These are phyloP conservation scores for Apostasia ramifera DNA, from an alignment of 106 monocot genomes.

Conservation along the genomic window DNA sequence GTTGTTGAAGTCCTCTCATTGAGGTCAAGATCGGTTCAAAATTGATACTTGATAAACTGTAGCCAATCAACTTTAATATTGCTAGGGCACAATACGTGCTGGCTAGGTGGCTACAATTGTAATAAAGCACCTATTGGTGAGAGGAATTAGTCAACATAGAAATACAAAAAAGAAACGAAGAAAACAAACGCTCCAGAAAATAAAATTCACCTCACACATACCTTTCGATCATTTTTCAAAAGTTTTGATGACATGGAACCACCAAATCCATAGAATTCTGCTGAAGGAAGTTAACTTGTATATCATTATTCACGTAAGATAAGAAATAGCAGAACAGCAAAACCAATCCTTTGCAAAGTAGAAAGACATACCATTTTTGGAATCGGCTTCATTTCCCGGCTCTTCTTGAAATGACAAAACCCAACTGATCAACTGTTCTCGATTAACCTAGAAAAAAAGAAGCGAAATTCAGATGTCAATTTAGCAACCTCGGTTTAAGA, in stretches of 20 bases:
- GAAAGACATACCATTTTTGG: constrained; percentile 28
- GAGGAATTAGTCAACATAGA: not conserved
- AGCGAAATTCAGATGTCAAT: not conserved
- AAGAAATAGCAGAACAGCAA: not conserved
- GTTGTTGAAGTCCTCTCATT: constrained; percentile 81
- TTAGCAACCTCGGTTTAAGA: not conserved
- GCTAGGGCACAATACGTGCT: constrained; percentile 88
- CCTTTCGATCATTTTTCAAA: constrained; percentile 21
- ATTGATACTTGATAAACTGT: constrained; percentile 46
- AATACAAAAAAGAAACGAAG: not conserved
- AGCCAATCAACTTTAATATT: constrained; percentile 71
- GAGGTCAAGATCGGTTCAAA: constrained; percentile 42
- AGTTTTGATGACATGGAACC: constrained; percentile 70
- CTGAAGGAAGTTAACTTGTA: constrained; percentile 17
- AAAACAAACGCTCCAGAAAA: not conserved
- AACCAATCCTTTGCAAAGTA: not conserved
- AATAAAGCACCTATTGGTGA: constrained; percentile 25
- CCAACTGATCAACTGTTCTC: constrained; percentile 65
- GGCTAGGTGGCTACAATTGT: constrained; percentile 75
- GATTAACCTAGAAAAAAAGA: constrained; percentile 47
- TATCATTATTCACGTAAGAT: not conserved
- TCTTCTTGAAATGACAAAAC: constrained; percentile 75
- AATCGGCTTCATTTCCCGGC: constrained; percentile 18
- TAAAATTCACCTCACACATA: constrained; percentile 1
- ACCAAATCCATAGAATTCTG: constrained; percentile 84